Base-by-base conservation (phyloP, 331 rosid genomes). In the Quercus lobata region DNA sequence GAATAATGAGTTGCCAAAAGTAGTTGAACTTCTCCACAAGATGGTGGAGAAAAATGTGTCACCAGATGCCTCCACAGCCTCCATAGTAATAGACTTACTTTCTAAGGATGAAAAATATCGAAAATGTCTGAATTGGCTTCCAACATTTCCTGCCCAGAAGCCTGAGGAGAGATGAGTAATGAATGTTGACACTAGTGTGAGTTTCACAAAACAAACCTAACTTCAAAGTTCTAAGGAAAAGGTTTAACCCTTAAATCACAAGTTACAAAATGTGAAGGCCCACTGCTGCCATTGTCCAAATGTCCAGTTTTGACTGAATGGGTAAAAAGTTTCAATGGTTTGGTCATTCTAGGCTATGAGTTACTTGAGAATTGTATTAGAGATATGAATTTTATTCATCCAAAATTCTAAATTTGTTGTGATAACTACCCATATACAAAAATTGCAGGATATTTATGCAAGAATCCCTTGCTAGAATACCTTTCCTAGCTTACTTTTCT, bases 21-120 rank as follows among this genome's bases (percentile, higher is more conserved):
- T 84, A 65, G 79, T 86, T 55, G 74, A 86, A 76, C 82, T 83
- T 88, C 84, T 90, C 24, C 86, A 86, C 52, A 71, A 41, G 74
- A 87, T 79, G 86, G 79, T 30, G 0, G 41, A 77, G 82, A 85
- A 57, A 79, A 75, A 75, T 19, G 46, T 86, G 76, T 73, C 69
- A 35, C 88, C 86, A 30, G 78, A 87, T 77, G 58, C 30, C 60
- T 69, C 29, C 35, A 83, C 84, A 71, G 19, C 69, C 54, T 35
- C 82, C 72, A 63, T 84, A 49, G 80, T 87, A 9, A 12, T 87
- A 73, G 80, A 79, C 76, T 69, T 83, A 54, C 79, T 84, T 18
- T 49, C 52, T 3, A 77, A 81, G 80, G 79, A 82, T 63, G 84
- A 80, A 69, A 82, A 74, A 7, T 80, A 76, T 74, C 56, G 41